These are phyloP conservation scores for Tolypocladium capitatum DNA, from an alignment of 2,329 filamentous ascomycete genomes.

Conservation along the genomic window DNA sequence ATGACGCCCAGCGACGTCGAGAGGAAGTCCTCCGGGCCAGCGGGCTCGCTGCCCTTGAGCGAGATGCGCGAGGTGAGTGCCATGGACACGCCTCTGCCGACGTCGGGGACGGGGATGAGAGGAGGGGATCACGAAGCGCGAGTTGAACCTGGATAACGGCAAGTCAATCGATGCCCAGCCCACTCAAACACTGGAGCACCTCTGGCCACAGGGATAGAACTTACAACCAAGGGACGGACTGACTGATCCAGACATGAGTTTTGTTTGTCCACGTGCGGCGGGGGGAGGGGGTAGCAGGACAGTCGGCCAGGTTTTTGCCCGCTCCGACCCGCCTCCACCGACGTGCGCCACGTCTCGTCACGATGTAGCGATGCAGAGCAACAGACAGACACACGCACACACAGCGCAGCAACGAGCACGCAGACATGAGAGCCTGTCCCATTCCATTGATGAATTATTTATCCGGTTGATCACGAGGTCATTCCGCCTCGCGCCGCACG, in stretches of 20 bases:
- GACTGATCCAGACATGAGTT: neutral
- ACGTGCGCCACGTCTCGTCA: no score
- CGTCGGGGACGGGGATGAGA: no score
- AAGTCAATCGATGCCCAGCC: neutral
- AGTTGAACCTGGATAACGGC: neutral
- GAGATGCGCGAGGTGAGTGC: conserved; percentile 25
- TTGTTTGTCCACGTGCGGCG: neutral
- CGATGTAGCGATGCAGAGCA: neutral
- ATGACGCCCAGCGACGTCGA: conserved; percentile 45
- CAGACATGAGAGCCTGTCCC: neutral
- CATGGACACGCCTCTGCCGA: no score
- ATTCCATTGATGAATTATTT: neutral
- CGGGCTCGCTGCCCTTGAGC: conserved; percentile 9
- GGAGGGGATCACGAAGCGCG: neutral
- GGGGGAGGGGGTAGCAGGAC: neutral
- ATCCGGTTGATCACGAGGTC: conserved; percentile 1
- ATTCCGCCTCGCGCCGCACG: neutral
- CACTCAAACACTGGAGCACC: neutral
- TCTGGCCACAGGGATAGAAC: neutral
- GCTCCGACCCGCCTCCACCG: neutral
- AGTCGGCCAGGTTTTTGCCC: neutral
- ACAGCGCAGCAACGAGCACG: neutral
- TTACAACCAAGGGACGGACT: neutral
- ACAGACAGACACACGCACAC: no score
- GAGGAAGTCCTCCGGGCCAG: conserved; percentile 45